Conservation (phyloP, 2,329 filamentous ascomycete species). For the Fusarium odoratissimum region DNA sequence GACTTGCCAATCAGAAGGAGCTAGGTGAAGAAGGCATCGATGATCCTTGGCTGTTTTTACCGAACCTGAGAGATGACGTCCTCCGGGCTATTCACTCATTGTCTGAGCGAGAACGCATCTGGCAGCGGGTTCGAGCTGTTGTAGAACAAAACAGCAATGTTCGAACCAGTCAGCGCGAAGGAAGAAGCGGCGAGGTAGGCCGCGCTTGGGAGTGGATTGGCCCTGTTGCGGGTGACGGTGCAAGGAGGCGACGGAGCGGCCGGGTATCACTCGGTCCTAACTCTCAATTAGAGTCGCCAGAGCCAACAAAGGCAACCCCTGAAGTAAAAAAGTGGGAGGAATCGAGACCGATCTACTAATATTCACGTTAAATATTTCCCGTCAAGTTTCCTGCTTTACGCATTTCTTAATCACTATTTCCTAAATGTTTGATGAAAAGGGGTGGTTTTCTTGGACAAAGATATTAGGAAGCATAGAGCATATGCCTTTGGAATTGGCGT, state of each 20-base stretch:
- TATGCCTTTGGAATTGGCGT: conserved; percentile 37
- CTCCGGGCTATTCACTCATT: conserved; percentile 84
- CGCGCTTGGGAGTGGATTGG: conserved; percentile 79
- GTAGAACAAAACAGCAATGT: conserved; percentile 97
- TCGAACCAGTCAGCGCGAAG: conserved; percentile 76
- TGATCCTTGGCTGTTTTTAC: conserved; percentile 86
- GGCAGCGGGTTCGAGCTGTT: conserved; percentile 83
- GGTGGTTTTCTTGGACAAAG: conserved; percentile 23
- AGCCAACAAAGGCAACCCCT: conserved; percentile 34
- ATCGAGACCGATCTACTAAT: conserved; percentile 56
- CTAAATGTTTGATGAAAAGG: conserved; percentile 19
- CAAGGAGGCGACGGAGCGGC: conserved; percentile 62
- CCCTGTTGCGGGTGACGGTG: conserved; percentile 60
- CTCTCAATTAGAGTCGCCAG: conserved; percentile 50
- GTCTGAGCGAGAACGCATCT: conserved; percentile 80
- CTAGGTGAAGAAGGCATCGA: conserved; percentile 75
- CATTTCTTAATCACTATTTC: conserved; percentile 28
- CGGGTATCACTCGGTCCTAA: conserved; percentile 61
- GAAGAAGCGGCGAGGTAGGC: conserved; percentile 72
- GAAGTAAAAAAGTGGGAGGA: conserved; percentile 57
- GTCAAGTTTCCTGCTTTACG: background rate
- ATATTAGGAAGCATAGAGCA: conserved; percentile 24
- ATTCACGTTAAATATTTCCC: conserved; percentile 7
- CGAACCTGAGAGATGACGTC: conserved; percentile 91
- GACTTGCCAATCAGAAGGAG: conserved; percentile 85